A percentile compares a stretch with the other conserved stretches of the same genome.
These are phyloP conservation scores for Jimgerdemannia lactiflua DNA, from an alignment of 192 early-diverging fungal genomes.

Conservation along the genomic window DNA sequence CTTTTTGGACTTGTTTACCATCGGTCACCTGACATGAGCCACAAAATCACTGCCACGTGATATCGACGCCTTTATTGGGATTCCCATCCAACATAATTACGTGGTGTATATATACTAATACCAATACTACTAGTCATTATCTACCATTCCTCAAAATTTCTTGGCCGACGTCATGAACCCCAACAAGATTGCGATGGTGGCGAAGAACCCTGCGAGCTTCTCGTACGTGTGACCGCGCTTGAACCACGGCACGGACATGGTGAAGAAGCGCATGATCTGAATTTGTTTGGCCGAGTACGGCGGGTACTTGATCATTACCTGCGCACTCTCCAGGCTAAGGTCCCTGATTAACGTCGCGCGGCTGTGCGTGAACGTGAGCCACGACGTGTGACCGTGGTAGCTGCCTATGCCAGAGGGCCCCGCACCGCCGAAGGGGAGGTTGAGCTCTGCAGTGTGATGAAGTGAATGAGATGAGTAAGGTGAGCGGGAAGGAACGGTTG, in stretches of 20 bases:
- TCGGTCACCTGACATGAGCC: neutral
- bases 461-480: neutral
- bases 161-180: neutral
- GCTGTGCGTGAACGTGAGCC: slow-evolving; percentile 79
- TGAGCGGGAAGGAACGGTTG: neutral
- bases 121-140: no score
- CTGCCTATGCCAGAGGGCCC: slow-evolving; percentile 83
- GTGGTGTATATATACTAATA: no score
- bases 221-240: neutral
- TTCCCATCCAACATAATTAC: no score
- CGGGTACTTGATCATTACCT: slow-evolving; percentile 20
- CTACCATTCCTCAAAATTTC: neutral
- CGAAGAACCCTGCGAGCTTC: neutral
- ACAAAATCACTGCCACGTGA: neutral
- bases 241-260: slow-evolving; percentile 14
- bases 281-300: slow-evolving; percentile 22
- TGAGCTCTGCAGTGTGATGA: slow-evolving; percentile 16
- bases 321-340: slow-evolving; percentile 24
- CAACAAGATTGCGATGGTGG: neutral
- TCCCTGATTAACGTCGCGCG: slow-evolving; percentile 56
- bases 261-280: slow-evolving; percentile 18
- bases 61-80: no score
- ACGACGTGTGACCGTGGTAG: slow-evolving; percentile 79
- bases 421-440: slow-evolving; percentile 86
- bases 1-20: neutral